Percentiles rank a stretch among this genome's conserved stretches.
phyloP scores from a whole-genome alignment of 2,329 filamentous ascomycete species.

The Sporothrix schenckii region DNA sequence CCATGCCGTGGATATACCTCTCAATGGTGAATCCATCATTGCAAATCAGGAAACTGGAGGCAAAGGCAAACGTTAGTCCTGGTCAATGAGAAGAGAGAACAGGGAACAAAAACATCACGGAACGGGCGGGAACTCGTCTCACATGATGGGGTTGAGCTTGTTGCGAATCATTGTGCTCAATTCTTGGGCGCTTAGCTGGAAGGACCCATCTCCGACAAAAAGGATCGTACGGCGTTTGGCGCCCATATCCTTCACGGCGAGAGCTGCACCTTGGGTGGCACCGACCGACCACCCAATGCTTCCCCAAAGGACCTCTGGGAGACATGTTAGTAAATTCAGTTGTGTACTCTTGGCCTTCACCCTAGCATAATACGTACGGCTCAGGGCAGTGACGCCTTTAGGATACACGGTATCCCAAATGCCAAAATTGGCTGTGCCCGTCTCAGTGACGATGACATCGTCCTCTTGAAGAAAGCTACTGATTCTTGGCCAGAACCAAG shows the following conservation, averaged over 20 bases:
- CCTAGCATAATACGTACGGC: conserved; percentile 52
- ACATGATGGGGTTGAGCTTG: conserved; percentile 75
- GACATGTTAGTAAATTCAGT: conserved; percentile 3
- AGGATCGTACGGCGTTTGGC: conserved; percentile 70
- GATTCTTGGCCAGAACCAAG: conserved; percentile 37
- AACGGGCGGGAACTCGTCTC: conserved; percentile 41
- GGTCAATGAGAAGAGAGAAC: too few relatives aligned
- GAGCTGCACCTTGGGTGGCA: conserved; percentile 66
- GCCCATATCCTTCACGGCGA: conserved; percentile 60
- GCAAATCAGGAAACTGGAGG: conserved; percentile 72
- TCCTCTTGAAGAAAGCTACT: conserved; percentile 48
- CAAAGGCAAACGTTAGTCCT: background rate
- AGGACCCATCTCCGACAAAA: conserved; percentile 86
- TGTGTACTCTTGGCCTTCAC: background rate
- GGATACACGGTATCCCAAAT: conserved; percentile 86
- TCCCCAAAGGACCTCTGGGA: conserved; percentile 59
- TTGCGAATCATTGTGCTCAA: conserved; percentile 81
- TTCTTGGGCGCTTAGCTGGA: conserved; percentile 84
- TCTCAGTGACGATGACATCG: conserved; percentile 84
- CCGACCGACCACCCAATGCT: conserved; percentile 65
- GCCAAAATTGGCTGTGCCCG: conserved; percentile 85
- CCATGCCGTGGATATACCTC: conserved; percentile 81
- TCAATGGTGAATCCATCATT: conserved; percentile 91
- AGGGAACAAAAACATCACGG: background rate
- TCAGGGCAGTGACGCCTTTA: conserved; percentile 60